Evolutionary conservation across 805 yeast species (phyloP).

Genomic region (Starmerella ratchasimensis): DNA sequence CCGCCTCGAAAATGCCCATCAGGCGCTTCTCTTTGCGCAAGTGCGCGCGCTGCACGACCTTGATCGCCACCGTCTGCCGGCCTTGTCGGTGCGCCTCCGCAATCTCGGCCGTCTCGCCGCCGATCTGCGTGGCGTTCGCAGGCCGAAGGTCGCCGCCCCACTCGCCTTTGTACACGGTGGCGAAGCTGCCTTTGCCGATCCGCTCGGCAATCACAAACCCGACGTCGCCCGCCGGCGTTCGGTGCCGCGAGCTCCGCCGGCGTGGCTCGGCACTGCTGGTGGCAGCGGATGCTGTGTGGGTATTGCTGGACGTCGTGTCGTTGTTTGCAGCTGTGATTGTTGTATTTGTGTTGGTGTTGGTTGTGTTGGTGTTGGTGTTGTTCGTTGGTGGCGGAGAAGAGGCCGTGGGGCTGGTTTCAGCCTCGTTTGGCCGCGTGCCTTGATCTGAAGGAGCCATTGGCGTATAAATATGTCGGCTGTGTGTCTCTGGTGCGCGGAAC

Average conservation of each 20-base stretch:
- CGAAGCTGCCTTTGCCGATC: slow-evolving; percentile 93
- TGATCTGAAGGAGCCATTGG: no score
- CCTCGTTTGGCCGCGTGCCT: no score
- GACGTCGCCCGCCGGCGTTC: slow-evolving; percentile 2
- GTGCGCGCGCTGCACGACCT: slow-evolving; percentile 70
- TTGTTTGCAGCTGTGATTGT: no score
- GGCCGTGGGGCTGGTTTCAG: no score
- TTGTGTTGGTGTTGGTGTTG: no score
- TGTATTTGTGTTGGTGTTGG: no score
- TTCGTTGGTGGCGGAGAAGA: no score
- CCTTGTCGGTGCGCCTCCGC: not conserved
- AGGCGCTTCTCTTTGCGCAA: slow-evolving; percentile 58
- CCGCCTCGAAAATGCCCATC: slow-evolving; percentile 81
- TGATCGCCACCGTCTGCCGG: slow-evolving; percentile 58
- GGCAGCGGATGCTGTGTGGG: no score
- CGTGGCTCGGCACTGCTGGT: no score
- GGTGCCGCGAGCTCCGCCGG: not conserved
- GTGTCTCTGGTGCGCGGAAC: no score
- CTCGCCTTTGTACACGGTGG: slow-evolving; percentile 81
- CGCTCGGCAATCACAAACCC: slow-evolving; percentile 40
- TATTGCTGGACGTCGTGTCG: no score
- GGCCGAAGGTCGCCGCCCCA: slow-evolving; percentile 11
- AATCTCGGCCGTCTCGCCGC: not conserved
- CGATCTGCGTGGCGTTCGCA: not conserved
- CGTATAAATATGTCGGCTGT: no score